Base-by-base conservation (phyloP, 768 basidiomycete species). In the Russula foetens region DNA sequence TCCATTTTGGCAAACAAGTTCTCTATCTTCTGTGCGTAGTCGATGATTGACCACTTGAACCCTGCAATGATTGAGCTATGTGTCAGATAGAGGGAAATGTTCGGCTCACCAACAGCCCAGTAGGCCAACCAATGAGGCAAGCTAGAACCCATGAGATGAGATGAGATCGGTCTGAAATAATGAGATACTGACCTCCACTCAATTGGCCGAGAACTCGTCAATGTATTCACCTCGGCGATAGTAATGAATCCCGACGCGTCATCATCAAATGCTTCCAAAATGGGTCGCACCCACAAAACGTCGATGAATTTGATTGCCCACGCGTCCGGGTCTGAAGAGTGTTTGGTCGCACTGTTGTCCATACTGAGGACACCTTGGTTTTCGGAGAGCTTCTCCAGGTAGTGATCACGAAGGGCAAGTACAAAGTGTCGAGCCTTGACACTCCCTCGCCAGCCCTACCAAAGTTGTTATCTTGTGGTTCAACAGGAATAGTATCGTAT, bases 161-260 rank as follows among this genome's bases (percentile, higher is more conserved):
- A 23, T 5, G 3, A 8, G 1, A 41, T 41, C 17, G 17, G 2
- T 48, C 19, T 3, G 4, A 8, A 41, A 43, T 35, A 9, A 7
- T 15, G 21, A 56, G 24, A 26, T n/a, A 56, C 62, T 38, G 11
- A 63, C 62, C 59, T 75, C 72, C 73, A 75, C 1, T 61, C 60
- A 0, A 28, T 26, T 1, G 71, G 73, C 4, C 66, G 59, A 60
- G 47, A 53, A 21, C 29, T 41, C 38, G 54, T 60, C 26, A 57
- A 57, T 3, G 4, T 14, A 17, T 57, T 57, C 47, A 57, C 28
- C 38, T 57, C 56, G 2, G 59, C 21, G 26, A 74, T 64, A 1
- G 69, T 70, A 51, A 71, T 68, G 58, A 69, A 74, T 2, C 74
- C 73, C 0, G 71, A 73, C 1, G 68, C 68, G 47, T 75, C 72